Evolutionary conservation across 2,329 filamentous ascomycete genomes (phyloP).

Genomic region (Exophiala spinifera): DNA sequence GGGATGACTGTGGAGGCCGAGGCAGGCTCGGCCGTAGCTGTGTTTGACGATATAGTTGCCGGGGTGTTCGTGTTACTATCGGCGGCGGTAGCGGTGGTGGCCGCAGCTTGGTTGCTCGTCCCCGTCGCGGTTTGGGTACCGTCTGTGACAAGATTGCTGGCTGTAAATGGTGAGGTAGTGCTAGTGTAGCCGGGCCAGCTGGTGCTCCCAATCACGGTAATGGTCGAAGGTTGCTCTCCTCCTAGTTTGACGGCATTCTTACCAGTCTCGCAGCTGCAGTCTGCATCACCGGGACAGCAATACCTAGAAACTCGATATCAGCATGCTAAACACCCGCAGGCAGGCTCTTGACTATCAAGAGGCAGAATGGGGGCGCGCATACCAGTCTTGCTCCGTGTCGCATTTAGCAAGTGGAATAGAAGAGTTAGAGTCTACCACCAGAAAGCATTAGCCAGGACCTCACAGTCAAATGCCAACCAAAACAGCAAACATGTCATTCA

Average conservation of each 20-base stretch:
- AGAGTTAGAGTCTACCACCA: constrained; percentile 5
- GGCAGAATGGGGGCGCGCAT: not conserved
- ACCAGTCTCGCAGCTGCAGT: constrained; percentile 10
- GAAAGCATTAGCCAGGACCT: too few relatives aligned
- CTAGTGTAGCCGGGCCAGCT: constrained; percentile 16
- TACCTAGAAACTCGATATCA: not conserved
- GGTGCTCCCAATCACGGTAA: constrained; percentile 18
- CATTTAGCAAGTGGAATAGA: constrained; percentile 13
- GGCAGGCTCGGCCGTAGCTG: not conserved
- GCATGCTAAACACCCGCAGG: not conserved
- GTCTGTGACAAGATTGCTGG: constrained; percentile 3
- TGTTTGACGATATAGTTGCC: not conserved
- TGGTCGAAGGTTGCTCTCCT: constrained; percentile 5
- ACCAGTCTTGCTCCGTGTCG: constrained; percentile 6
- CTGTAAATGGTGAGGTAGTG: constrained; percentile 9
- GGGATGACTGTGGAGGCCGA: not conserved
- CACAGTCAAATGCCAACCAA: too few relatives aligned
- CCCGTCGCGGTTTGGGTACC: constrained; percentile 9
- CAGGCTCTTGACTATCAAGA: not conserved
- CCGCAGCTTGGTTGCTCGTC: not conserved
- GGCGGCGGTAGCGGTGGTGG: not conserved
- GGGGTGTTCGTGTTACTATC: not conserved
- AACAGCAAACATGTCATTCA: too few relatives aligned
- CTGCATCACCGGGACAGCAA: constrained; percentile 7
- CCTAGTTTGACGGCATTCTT: constrained; percentile 14